phyloP scores from a whole-genome alignment of 768 basidiomycete genomes.

The Amanita molliuscula region DNA sequence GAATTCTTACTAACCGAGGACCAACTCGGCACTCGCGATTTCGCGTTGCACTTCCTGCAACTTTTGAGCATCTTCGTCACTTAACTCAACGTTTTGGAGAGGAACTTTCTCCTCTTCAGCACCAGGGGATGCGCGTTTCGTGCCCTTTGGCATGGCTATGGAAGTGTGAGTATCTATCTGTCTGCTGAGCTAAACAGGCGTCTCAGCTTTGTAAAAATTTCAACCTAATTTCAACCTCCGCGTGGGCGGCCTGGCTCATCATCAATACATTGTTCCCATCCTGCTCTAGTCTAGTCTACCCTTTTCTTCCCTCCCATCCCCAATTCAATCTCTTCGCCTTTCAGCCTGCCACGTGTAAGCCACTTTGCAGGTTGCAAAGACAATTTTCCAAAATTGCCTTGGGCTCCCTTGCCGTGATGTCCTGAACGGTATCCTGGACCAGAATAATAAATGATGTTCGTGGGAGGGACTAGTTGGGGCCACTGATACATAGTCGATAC shows the following conservation, averaged over 20 bases:
- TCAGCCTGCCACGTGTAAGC: slow-evolving; percentile 7
- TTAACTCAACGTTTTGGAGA: slow-evolving; percentile 55
- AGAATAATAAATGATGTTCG: slow-evolving; percentile 78
- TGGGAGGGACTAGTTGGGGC: slow-evolving; percentile 79
- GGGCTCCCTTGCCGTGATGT: slow-evolving; percentile 66
- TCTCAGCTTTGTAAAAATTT: slow-evolving; percentile 16
- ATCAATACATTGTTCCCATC: background rate
- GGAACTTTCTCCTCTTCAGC: slow-evolving; percentile 66
- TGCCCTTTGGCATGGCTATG: slow-evolving; percentile 35
- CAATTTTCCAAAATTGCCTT: slow-evolving; percentile 14
- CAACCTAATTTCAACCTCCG: slow-evolving; percentile 19
- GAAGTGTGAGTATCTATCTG: slow-evolving; percentile 10
- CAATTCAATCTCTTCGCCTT: slow-evolving; percentile 29
- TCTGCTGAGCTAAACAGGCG: slow-evolving; percentile 10
- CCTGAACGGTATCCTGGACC: slow-evolving; percentile 83
- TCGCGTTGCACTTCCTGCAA: slow-evolving; percentile 58
- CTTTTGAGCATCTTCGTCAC: slow-evolving; percentile 63
- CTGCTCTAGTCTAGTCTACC: slow-evolving; percentile 36
- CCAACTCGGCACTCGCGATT: slow-evolving; percentile 58
- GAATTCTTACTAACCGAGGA: slow-evolving; percentile 45
- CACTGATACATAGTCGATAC: slow-evolving; percentile 92
- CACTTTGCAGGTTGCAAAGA: slow-evolving; percentile 14
- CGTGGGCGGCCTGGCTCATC: slow-evolving; percentile 4
- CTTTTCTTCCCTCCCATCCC: slow-evolving; percentile 68
- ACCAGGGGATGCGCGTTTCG: slow-evolving; percentile 76